phyloP scores from a whole-genome alignment of 2,329 filamentous ascomycete genomes.

The Fusarium temperatum region DNA sequence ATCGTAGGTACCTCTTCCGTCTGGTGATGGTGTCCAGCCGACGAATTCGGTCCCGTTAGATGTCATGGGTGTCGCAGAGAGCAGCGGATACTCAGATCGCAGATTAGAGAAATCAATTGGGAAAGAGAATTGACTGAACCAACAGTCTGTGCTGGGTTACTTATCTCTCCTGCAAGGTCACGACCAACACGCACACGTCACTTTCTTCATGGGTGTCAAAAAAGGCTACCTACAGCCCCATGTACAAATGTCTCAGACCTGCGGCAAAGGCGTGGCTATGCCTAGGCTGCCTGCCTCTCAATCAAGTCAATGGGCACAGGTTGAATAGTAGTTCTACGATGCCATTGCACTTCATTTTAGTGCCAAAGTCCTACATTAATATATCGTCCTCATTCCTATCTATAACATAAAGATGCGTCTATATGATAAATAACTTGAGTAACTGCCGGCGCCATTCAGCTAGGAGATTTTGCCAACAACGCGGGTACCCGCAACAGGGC shows the following conservation, averaged over 20 bases:
- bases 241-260: background rate
- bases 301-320: background rate
- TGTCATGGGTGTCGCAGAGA: background rate
- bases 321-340: no score
- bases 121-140: background rate
- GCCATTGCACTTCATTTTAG: no score
- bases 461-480: background rate
- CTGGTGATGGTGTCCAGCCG: slow-evolving; percentile 12
- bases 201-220: background rate
- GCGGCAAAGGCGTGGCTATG: background rate
- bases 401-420: background rate
- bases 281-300: background rate
- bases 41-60: slow-evolving; percentile 6
- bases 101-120: background rate
- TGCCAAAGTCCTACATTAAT: background rate
- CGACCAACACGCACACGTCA: background rate
- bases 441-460: background rate
- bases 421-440: background rate
- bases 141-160: background rate
- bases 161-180: background rate
- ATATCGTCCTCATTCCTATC: background rate
- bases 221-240: background rate
- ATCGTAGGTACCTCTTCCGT: slow-evolving; percentile 20
- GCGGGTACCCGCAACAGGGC: background rate
- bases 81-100: background rate